Conservation (phyloP, 768 basidiomycete genomes). For the Coprinopsis sp. region DNA sequence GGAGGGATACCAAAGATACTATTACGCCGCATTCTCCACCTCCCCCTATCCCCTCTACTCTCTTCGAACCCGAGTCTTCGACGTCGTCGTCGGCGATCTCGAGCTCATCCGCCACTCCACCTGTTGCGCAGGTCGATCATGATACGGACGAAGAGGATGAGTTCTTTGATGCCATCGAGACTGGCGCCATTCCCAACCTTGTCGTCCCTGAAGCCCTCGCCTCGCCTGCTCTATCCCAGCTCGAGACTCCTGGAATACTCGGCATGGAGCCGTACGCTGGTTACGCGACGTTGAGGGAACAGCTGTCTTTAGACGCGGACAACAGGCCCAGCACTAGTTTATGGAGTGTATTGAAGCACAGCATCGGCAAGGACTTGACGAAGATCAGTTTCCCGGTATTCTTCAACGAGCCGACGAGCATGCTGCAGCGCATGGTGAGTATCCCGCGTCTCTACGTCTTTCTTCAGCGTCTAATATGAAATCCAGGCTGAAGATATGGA, state of each 20-base stretch:
- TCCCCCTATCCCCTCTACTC: neutral
- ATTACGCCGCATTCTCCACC: slow-evolving; percentile 5
- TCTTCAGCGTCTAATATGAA: slow-evolving; percentile 3
- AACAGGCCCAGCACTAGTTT: slow-evolving; percentile 85
- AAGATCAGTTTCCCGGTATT: slow-evolving; percentile 94
- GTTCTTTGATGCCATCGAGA: slow-evolving; percentile 95
- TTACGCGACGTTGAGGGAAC: slow-evolving; percentile 58
- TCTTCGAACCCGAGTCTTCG: too few species aligned
- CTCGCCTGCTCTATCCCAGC: slow-evolving; percentile 32
- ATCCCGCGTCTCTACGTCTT: neutral
- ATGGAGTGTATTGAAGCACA: slow-evolving; percentile 93
- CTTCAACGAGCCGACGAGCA: slow-evolving; percentile 92
- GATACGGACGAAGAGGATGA: slow-evolving; percentile 87
- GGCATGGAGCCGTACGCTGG: slow-evolving; percentile 50
- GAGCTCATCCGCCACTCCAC: neutral
- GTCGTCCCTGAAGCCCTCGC: slow-evolving; percentile 62
- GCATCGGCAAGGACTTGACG: slow-evolving; percentile 95
- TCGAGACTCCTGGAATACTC: slow-evolving; percentile 12
- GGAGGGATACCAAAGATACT: slow-evolving; percentile 13
- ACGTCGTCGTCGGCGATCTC: too few species aligned
- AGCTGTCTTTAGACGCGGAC: slow-evolving; percentile 59
- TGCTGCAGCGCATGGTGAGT: slow-evolving; percentile 89
- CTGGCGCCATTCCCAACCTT: slow-evolving; percentile 71
- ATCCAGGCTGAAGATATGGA: slow-evolving; percentile 90
- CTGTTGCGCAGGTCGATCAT: slow-evolving; percentile 20